Evolutionary conservation across 345 rosid genomes (phyloP).

Genomic region (Dipteronia sinensis): DNA sequence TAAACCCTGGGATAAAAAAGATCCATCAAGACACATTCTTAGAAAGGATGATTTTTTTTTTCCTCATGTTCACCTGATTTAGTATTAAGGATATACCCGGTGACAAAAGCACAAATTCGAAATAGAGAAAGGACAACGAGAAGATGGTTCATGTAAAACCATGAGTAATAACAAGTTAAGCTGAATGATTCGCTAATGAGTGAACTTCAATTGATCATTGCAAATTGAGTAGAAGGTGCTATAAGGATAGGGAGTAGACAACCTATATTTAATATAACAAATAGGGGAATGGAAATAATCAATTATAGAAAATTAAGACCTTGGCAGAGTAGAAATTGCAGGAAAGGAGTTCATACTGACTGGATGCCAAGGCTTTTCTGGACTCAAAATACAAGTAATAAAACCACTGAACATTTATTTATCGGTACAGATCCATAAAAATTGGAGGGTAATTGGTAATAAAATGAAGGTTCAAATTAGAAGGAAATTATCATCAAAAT

Average conservation of each 20-base stretch:
- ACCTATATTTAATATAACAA: not conserved
- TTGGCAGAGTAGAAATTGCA: not conserved
- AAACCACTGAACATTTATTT: not conserved
- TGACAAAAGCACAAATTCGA: not conserved
- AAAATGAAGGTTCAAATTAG: not conserved
- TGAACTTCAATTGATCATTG: conserved; percentile 9
- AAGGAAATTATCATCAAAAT: not conserved
- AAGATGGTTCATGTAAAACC: not conserved
- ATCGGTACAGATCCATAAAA: not conserved
- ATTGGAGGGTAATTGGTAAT: not conserved
- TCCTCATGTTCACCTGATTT: not conserved
- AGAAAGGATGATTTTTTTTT: not conserved
- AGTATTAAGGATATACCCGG: not conserved
- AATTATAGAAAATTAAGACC: not conserved
- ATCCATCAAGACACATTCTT: conserved; percentile 7
- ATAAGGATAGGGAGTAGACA: not conserved
- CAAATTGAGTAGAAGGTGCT: not conserved
- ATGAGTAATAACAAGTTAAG: not conserved
- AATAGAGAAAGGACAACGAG: not conserved
- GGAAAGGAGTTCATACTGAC: not conserved
- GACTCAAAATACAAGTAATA: not conserved
- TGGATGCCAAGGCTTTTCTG: not conserved
- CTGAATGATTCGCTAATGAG: not conserved
- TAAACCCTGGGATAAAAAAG: conserved; percentile 57
- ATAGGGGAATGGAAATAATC: not conserved